Conservation (phyloP, 257 asterid species). For the Gynochthodes officinalis region DNA sequence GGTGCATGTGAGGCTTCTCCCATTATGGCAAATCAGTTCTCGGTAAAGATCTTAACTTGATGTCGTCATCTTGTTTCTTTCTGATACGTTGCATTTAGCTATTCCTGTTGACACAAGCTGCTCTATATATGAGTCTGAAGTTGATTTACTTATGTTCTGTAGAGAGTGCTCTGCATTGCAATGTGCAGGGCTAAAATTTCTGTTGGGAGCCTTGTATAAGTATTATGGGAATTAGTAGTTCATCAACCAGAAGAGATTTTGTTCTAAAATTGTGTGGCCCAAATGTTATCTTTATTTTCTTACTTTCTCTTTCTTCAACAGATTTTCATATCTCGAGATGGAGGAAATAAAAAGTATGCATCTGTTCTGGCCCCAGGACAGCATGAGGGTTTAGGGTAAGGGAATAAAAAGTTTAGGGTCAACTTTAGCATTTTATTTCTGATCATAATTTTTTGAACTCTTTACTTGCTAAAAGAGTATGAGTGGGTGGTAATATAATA, state of each 20-base stretch:
- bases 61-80: background rate
- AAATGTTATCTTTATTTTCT: background rate
- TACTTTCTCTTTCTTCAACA: constrained; percentile 23
- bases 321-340: constrained; percentile 96
- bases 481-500: background rate
- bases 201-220: background rate
- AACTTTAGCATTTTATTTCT: background rate
- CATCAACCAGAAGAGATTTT: background rate
- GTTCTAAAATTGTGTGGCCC: background rate
- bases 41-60: constrained; percentile 57
- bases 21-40: constrained; percentile 95
- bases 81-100: background rate
- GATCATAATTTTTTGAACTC: background rate
- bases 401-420: background rate
- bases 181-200: background rate
- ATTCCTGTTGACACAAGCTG: background rate
- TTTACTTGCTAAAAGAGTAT: background rate
- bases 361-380: constrained; percentile 89
- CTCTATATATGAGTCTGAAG: background rate
- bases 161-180: background rate
- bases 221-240: background rate
- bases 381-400: constrained; percentile 93
- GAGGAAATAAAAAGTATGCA: constrained; percentile 87
- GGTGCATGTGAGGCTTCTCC: constrained; percentile 96
- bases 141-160: background rate